These are phyloP conservation scores for Ormosia emarginata DNA, from an alignment of 306 rosid species.

Conservation along the genomic window DNA sequence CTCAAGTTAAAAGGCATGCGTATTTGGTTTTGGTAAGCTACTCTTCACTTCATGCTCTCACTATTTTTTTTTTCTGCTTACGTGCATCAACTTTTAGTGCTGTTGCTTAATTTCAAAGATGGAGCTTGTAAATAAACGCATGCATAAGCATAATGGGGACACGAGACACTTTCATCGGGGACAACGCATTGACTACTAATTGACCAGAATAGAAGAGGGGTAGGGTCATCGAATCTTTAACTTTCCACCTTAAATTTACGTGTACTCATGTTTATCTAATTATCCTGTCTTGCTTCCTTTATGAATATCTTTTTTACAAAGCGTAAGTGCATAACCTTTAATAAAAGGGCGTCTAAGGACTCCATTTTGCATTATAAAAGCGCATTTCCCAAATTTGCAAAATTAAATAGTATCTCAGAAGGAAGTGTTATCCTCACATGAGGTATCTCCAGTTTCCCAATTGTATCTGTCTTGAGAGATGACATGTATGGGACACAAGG, in stretches of 20 bases:
- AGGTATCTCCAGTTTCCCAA: background rate
- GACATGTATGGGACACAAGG: background rate
- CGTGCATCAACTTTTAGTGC: conserved; percentile 2
- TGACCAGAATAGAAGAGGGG: conserved; percentile 28
- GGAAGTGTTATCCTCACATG: background rate
- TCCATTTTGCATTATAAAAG: conserved; percentile 28
- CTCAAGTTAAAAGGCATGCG: background rate
- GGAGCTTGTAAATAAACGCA: conserved; percentile 15
- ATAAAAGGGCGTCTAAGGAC: conserved; percentile 12
- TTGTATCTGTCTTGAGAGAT: background rate
- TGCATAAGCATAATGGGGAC: conserved; percentile 27
- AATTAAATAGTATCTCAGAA: background rate
- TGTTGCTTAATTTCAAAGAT: conserved; percentile 19
- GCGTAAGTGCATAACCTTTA: conserved; percentile 22
- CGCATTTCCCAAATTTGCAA: background rate
- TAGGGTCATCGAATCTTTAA: conserved; percentile 21
- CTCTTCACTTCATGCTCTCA: background rate
- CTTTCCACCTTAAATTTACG: conserved; percentile 69
- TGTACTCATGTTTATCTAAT: conserved; percentile 29
- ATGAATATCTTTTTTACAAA: conserved; percentile 15
- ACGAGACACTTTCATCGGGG: background rate
- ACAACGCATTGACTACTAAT: conserved; percentile 37
- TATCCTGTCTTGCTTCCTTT: conserved; percentile 22
- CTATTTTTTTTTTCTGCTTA: background rate
- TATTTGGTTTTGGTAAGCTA: background rate